Evolutionary conservation across 495 filamentous ascomycete species (phyloP), one percentile per base, ranked within the genome.

Genomic region (Penicillium bialowiezense): DNA sequence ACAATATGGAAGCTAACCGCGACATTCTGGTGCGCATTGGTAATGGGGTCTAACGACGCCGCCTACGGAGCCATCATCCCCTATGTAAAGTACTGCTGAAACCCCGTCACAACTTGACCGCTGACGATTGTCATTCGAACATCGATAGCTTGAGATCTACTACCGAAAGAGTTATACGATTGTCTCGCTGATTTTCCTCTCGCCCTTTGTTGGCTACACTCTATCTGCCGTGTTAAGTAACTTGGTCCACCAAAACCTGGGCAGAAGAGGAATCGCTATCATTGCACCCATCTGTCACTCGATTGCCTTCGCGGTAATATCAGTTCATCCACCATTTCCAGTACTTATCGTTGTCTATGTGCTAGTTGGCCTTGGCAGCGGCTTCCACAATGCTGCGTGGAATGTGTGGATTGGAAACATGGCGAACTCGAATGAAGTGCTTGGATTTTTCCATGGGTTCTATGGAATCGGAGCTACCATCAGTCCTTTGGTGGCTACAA

Each of bases 31-130:
- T 54, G 55, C 33, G 51, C 52, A 15, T 48, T 88, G 18, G 75
- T 87, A 8, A 82, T 91, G 78, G 89, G 89, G 12, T 72, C 80
- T 62, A 90, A 87, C 60, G 89, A 93, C 64, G 85, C 81, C 31
- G 83, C 84, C 7, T 84, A 84, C 50, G 88, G 88, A 34, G 84
- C 63, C 1, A 55, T 63, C 17, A 80, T 87, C 51, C 83, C 69
- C 36, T 69, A 64, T 40, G 71, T 70, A 29, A n/a, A 5, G 59
- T 55, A 36, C 44, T 32, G 3, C 12, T 38, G 9, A 18, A 15
- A 10, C 3, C 19, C 3, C 2, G 2, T 38, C 1, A 21, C 15
- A 20, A 20, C 19, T 17, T 1, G 2, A 14, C 8, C 3, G 10
- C 32, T 35, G 12, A 54, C 28, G 34, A 36, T 37, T 3, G 13